phyloP scores from a whole-genome alignment of 495 filamentous ascomycete genomes.

The Podospora fimiseda region DNA sequence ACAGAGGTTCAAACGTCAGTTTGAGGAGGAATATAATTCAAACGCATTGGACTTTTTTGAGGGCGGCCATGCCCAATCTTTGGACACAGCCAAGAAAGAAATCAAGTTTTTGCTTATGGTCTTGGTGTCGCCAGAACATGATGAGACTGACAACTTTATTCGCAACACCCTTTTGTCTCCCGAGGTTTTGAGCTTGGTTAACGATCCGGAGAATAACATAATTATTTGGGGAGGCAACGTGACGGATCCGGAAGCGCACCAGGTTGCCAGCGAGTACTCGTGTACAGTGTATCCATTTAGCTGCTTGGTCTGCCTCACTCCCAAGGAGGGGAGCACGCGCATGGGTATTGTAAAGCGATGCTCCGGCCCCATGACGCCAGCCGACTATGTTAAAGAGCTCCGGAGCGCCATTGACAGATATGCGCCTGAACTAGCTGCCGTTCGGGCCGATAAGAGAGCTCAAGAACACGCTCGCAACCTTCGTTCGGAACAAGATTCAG shows the following conservation, averaged over 20 bases:
- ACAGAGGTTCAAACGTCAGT: conserved; percentile 79
- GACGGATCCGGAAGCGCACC: conserved; percentile 86
- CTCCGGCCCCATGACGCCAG: conserved; percentile 58
- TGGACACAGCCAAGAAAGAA: conserved; percentile 84
- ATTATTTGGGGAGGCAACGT: conserved; percentile 89
- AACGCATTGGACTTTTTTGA: conserved; percentile 69
- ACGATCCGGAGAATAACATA: conserved; percentile 63
- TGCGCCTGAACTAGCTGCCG: conserved; percentile 58
- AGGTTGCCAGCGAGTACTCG: conserved; percentile 73
- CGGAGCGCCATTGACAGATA: conserved; percentile 64
- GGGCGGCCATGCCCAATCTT: conserved; percentile 79
- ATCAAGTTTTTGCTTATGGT: conserved; percentile 83
- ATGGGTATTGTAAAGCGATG: conserved; percentile 83
- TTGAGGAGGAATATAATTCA: conserved; percentile 84
- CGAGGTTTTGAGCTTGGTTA: conserved; percentile 67
- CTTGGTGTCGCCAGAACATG: conserved; percentile 84
- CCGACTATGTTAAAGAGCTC: conserved; percentile 64
- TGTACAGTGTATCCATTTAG: conserved; percentile 89
- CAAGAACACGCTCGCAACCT: conserved; percentile 72
- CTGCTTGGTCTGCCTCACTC: conserved; percentile 76
- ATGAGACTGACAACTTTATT: conserved; percentile 81
- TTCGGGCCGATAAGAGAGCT: conserved; percentile 62
- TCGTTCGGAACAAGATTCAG: conserved; percentile 77
- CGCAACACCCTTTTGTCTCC: conserved; percentile 70
- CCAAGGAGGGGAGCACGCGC: conserved; percentile 65